Base-by-base conservation (phyloP, 2,329 filamentous ascomycete species). In the Helminthosporium solani region DNA sequence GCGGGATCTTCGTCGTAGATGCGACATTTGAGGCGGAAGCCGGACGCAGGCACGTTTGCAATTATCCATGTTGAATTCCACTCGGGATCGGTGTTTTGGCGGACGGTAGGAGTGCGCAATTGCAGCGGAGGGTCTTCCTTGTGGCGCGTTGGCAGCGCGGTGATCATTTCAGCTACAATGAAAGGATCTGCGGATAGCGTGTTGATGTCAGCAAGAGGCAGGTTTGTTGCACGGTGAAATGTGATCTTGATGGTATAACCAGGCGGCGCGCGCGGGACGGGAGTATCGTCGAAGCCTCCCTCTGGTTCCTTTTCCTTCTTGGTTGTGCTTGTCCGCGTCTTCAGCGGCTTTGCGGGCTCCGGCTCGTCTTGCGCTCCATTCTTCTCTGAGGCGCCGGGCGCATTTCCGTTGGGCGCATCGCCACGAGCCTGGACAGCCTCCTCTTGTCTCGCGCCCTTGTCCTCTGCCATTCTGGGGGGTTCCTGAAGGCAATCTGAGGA, bases 41-140 rank as follows among this genome's bases (percentile, higher is more conserved):
- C 91, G 0, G 80, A 82, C 0, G 84, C 75, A 0, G 92, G 91
- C 2, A 96, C 80, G 57, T 96, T 95, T 50, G 88, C 89, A 19
- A 97, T 86, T 18, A 90, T 78, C 92, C 92, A 97, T 49, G 89
- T 81, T 30, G 85, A 82, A 38, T 95, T 79, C 92, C 92, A 97
- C 38, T 75, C 77, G 0, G 92, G 91, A 58, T 91, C 81, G 1
- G 83, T 85, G 33, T 80, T 85, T 54, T 79, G 81, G 46, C 87
- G 82, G 27, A 91, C 72, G 0, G 92, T 96, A 1, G 79, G 82
- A 0, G 90, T 95, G 36, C 92, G 84, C 64, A 88, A 81, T 18
- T 76, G 77, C 25, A 96, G 73, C 18, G 83, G 78, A 0, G 90
- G 87, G 62, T 96, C 90, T 64, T 95, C 88, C 68, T 92, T 92